Evolutionary conservation across 2,329 filamentous ascomycete species (phyloP), one percentile per base, ranked within the genome.

Genomic region (Graphilbum ipis-grandicollis): DNA sequence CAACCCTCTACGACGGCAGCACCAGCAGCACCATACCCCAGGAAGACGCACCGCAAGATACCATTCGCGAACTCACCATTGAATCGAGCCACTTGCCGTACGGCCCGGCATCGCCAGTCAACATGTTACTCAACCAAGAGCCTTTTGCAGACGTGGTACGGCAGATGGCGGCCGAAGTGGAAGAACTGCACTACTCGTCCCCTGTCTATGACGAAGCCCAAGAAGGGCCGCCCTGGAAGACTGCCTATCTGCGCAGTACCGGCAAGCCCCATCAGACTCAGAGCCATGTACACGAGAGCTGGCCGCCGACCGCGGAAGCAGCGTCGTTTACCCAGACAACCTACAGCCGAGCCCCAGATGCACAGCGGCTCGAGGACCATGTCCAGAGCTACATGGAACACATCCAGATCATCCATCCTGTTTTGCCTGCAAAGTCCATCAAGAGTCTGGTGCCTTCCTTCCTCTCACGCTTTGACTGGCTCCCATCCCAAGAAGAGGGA

Each of bases 361-460:
- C 26, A 21, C 3, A 13, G 4, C 15, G 5, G n/a, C 29, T 31
- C 5, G 29, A 17, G n/a, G 15, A 31, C 15, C 18, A 9, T 15
- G 29, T 35, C 3, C 17, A 37, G 5, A 28, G 17, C 2, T 45
- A 40, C 22, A 31, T 29, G 2, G 22, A 19, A 12, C 40, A 45
- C 35, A 40, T 45, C 15, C 33, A 41, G 13, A 8, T 13, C 9
- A 13, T 42, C 3, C 40, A 41, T 18, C 44, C 43, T 2, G 21
- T 45, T n/a, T 14, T 45, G 9, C 33, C 40, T 1, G 13, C n/a
- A 2, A 15, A 26, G 23, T 37, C 34, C 12, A 37, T 44, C 1
- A 15, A 15, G 5, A 17, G 10, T 13, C 7, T 44, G 3, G 26
- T 37, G 14, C 12, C 17, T 1, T 18, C 23, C 5, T 40, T 42